Base-by-base conservation (phyloP, 2,329 filamentous ascomycete species). In the Boeremia lycopersici region DNA sequence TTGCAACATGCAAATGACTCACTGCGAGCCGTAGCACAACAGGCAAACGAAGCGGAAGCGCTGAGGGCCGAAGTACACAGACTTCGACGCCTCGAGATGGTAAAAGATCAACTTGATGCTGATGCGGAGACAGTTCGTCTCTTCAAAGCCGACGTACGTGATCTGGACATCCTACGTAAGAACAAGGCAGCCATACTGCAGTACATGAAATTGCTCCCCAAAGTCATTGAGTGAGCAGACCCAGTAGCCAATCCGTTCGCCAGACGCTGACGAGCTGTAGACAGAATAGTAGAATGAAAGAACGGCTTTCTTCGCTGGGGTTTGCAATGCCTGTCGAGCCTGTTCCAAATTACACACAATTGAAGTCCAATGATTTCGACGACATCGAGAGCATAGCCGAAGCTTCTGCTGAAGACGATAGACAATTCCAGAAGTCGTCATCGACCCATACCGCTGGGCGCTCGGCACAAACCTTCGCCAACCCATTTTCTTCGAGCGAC, bases 251-350 rank as follows among this genome's bases (percentile, higher is more conserved):
- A 11, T 7, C 10, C 19, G 17, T 17, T 2, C 19, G 13, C 3
- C 2, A n/a, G 12, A 9, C 0, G 15, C 61, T 72, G 43, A 72
- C 23, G 6, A 13, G 26, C n/a, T 1, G 2, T 13, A 74, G 70
- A 8, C 69, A 73, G 39, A 73, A 71, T 28, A 53, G 57, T 11
- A 60, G 61, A 47, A 70, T 74, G 70, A 64, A 60, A 48, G 45
- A 62, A 23, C 65, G 68, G 1, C 65, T 73, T 4, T 60, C 62
- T 11, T 60, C 62, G 4, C 46, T 73, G 17, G 70, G 70, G 7
- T 69, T 68, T 30, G 57, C 62, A 6, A 68, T 71, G 61, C 54
- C 62, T 6, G 38, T 68, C 8, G 64, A 74, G 29, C 65, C 69
- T 6, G 29, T 71, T 6, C 63, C 70, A 3, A 70, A 65, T 26